phyloP scores from a whole-genome alignment of 2,329 filamentous ascomycete genomes.

The Penicillium expansum region DNA sequence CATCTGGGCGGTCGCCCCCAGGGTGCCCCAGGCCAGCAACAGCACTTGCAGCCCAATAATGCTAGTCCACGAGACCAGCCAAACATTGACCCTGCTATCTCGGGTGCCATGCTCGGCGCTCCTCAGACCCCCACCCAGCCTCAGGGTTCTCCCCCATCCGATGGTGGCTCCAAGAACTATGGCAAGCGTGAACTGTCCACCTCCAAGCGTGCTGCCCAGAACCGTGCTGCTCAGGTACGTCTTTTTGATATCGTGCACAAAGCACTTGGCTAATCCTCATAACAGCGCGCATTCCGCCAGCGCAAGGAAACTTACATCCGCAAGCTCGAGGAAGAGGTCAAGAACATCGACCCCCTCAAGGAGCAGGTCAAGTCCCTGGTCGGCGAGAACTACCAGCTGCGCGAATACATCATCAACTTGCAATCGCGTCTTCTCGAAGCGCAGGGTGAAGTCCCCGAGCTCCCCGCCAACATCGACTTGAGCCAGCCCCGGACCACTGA shows the following conservation, averaged over 20 bases:
- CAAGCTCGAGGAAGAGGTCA: slow-evolving; percentile 90
- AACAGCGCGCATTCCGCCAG: slow-evolving; percentile 89
- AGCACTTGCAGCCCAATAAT: slow-evolving; percentile 40
- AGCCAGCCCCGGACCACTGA: slow-evolving; percentile 50
- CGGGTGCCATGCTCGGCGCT: slow-evolving; percentile 51
- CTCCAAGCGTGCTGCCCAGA: slow-evolving; percentile 94
- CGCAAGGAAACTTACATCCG: slow-evolving; percentile 98
- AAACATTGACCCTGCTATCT: slow-evolving; percentile 60
- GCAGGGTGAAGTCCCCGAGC: slow-evolving; percentile 78
- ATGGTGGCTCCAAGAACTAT: slow-evolving; percentile 65
- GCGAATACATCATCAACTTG: slow-evolving; percentile 88
- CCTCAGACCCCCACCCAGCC: slow-evolving; percentile 34
- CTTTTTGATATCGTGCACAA: neutral
- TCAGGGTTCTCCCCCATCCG: slow-evolving; percentile 25
- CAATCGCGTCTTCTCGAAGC: slow-evolving; percentile 82
- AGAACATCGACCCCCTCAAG: slow-evolving; percentile 73
- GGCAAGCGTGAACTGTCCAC: slow-evolving; percentile 86
- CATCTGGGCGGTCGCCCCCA: slow-evolving; percentile 41
- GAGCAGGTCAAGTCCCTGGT: slow-evolving; percentile 77
- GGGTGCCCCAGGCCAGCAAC: slow-evolving; percentile 43
- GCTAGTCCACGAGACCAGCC: slow-evolving; percentile 49
- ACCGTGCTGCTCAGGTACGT: slow-evolving; percentile 89
- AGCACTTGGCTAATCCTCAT: slow-evolving; percentile 11
- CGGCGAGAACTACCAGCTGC: slow-evolving; percentile 81
- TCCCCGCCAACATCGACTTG: slow-evolving; percentile 76